Base-by-base conservation (phyloP, 2,329 filamentous ascomycete species). In the Sclerotinia sclerotiorum region DNA sequence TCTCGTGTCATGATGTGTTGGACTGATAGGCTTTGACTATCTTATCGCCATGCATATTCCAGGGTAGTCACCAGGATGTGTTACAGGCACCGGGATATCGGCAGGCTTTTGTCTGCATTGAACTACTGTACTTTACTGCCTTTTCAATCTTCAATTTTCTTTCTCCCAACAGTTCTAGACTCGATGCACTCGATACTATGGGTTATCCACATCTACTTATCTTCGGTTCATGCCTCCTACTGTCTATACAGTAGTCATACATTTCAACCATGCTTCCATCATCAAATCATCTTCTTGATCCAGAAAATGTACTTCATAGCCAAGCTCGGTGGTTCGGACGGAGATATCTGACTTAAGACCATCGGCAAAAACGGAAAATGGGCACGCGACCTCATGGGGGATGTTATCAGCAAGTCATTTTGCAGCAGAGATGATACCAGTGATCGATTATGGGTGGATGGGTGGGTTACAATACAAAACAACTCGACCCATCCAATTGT, bases 1-100 rank as follows among this genome's bases (percentile, higher is more conserved):
- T 46, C 46, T 29, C 46, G 46, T 63, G 60, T 48, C 29, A 63
- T 63, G 46, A 63, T 39, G 46, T 49, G 46, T 32, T 63, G 60
- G 46, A 35, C 8, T 2, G 60, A 62, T 62, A 62, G 44, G 21
- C 60, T 62, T 62, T 51, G 15, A 17, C 46, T n/a, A 51, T 15
- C 21, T 63, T 63, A 63, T 63, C 60, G 60, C n/a, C 46, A 51
- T 63, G 29, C 60, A 63, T 63, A 51, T 63, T 27, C 21, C 29
- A 51, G 60, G 42, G 42, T 42, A 27, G 29, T 21, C 8, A 48
- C 19, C 57, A 60, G 10, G 57, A 42, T 48, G 4, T 60, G 7
- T 24, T 39, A 17, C 13, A 7, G 54, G 21, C 29, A 56, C 17
- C 8, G 32, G 58, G 42, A 62, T n/a, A 27, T 35, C 15, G 27